Base-by-base conservation (phyloP, 495 filamentous ascomycete species). In the Neurospora sp. region DNA sequence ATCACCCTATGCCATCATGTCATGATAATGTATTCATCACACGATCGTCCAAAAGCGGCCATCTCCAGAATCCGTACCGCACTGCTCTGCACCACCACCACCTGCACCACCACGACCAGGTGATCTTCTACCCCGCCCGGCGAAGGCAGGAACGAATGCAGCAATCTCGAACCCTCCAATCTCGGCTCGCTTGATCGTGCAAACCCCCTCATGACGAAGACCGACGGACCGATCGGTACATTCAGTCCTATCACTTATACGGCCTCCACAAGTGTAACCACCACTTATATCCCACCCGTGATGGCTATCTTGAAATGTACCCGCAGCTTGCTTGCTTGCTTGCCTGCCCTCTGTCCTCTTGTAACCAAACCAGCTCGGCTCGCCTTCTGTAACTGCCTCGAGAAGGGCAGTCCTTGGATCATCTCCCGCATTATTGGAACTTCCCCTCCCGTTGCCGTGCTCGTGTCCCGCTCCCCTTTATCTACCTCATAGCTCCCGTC, bases 21-120 rank as follows among this genome's bases (percentile, higher is more conserved):
- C 77, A 77, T 80, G 72, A 77, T 79, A 76, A 80, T 80, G 78
- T 80, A 79, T 78, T 79, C 71, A 78, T 80, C 78, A 80, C 77
- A 78, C 77, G 78, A 80, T 80, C 73, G 68, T 68, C 71, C 68
- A 8, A 68, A 69, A 59, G 59, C 73, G 65, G 73, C 68, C 77
- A 78, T 72, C 44, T 61, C 69, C 69, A 61, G 22, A 61, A 0
- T 2, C 31, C 7, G 53, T 65, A 65, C 31, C 53, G 53, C 53
- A 17, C 3, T 65, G 27, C 27, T 37, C 27, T 65, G 53, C 53
- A 61, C 27, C 53, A 65, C 27, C 2, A 31, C 53, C 53, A 65
- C 27, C 53, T 65, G 53, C 53, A 65, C 53, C 14, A 65, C 53
- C 53, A 61, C 27, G 6, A 4, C 53, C 53, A 65, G 53, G 53